Base-by-base conservation (phyloP, 495 filamentous ascomycete species). In the Parachaetomium inaequale region DNA sequence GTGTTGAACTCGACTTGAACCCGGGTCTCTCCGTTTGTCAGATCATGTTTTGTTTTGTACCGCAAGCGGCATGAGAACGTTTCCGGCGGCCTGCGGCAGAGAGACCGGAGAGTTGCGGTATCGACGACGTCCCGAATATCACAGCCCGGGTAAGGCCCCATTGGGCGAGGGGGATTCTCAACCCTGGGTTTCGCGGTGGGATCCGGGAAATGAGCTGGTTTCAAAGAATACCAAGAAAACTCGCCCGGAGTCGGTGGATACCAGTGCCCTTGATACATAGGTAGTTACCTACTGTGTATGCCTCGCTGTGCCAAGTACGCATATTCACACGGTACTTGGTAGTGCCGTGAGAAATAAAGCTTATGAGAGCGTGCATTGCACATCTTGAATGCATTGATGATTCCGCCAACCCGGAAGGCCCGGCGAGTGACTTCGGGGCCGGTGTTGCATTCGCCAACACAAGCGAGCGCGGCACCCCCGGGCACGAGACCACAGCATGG, bases 181-280 rank as follows among this genome's bases (percentile, higher is more conserved):
- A 21, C 40, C n/a, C 19, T 43, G 2, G 17, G 17, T 43, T 43
- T 19, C 40, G 40, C 40, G 26, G 29, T 19, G 34, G 29, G 55
- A 58, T 58, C 56, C 56, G 42, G 56, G 42, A n/a, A 32, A 50
- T 58, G 56, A 50, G 21, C 56, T 45, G 42, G 43, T 36, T 50
- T 47, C 40, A 58, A 40, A 34, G 6, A 34, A 34, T 5, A 34
- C 32, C 32, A 34, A 34, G 11, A 34, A 34, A 34, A 34, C n/a
- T n/a, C n/a, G n/a, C n/a, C n/a, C n/a, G n/a, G n/a, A n/a, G n/a
- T n/a, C n/a, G n/a, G n/a, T n/a, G n/a, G n/a, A n/a, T n/a, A n/a
- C n/a, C n/a, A n/a, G n/a, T n/a, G n/a, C n/a, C n/a, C n/a, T n/a
- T n/a, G n/a, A n/a, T n/a, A n/a, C n/a, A n/a, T n/a, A n/a, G n/a